A percentile compares a stretch with the other conserved stretches of the same genome.
Conservation (phyloP, 495 filamentous ascomycete genomes). For the Penicillium argentinense region DNA sequence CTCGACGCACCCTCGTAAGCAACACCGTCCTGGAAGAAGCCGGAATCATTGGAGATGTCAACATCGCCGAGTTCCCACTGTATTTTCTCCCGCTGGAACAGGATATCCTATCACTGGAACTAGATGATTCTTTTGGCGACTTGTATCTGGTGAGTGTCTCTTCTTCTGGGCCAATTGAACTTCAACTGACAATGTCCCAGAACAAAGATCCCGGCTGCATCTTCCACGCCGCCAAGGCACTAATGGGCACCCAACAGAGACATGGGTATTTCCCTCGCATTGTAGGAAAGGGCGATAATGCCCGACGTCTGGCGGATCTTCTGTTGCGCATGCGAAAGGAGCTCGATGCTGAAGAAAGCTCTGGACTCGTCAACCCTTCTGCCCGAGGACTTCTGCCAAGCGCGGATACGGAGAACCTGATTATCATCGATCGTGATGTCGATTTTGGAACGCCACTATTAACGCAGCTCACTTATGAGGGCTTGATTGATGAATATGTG, state of each 20-base stretch:
- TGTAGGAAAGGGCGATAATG: conserved; percentile 94
- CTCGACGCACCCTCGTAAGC: conserved; percentile 85
- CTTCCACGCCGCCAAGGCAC: conserved; percentile 83
- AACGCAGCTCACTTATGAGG: conserved; percentile 96
- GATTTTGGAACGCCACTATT: conserved; percentile 89
- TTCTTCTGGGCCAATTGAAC: background rate
- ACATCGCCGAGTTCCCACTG: conserved; percentile 78
- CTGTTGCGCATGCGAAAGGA: conserved; percentile 93
- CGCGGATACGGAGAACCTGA: conserved; percentile 78
- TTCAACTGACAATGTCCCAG: conserved; percentile 30
- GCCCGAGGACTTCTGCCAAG: conserved; percentile 78
- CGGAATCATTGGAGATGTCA: conserved; percentile 90
- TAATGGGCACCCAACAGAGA: conserved; percentile 91
- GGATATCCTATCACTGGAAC: conserved; percentile 87
- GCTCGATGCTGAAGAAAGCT: conserved; percentile 75
- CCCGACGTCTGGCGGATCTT: conserved; percentile 82
- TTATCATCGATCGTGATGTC: conserved; percentile 93
- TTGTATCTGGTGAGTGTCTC: conserved; percentile 67
- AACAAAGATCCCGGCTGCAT: conserved; percentile 88
- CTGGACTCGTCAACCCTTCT: conserved; percentile 51
- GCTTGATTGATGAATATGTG: conserved; percentile 91
- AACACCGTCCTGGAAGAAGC: conserved; percentile 91
- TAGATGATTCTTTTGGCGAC: conserved; percentile 83
- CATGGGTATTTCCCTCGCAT: conserved; percentile 95
- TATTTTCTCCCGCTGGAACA: conserved; percentile 89